These are phyloP conservation scores for Aquilaria malaccensis DNA, from an alignment of 345 rosid species.

Conservation along the genomic window DNA sequence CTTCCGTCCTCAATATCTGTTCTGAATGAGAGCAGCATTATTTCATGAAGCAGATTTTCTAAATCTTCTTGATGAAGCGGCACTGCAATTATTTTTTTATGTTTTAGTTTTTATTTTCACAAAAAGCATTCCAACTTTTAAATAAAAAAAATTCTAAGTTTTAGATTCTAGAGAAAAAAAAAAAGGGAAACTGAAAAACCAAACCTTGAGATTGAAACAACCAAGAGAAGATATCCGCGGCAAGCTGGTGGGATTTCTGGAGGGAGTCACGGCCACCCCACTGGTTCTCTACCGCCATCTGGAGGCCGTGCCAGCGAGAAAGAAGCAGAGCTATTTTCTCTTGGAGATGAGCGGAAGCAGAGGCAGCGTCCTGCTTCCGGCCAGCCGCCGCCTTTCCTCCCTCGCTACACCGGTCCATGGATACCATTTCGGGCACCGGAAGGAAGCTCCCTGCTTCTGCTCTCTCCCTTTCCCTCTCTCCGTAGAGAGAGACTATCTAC, in stretches of 20 bases:
- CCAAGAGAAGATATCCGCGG: conserved; percentile 38
- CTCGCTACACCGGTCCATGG: conserved; percentile 6
- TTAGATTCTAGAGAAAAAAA: too few relatives aligned
- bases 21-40: conserved; percentile 63
- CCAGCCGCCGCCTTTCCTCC: background rate
- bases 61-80: conserved; percentile 49
- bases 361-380: conserved; percentile 18
- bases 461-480: background rate
- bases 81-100: conserved; percentile 16
- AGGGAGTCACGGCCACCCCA: conserved; percentile 81
- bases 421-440: conserved; percentile 11
- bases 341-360: conserved; percentile 17
- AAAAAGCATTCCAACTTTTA: background rate
- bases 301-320: conserved; percentile 69
- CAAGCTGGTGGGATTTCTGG: conserved; percentile 39
- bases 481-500: too few relatives aligned
- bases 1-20: conserved; percentile 91
- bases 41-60: conserved; percentile 68
- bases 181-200: background rate
- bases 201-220: conserved; percentile 47
- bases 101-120: background rate
- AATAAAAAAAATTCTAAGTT: background rate
- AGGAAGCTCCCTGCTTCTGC: background rate
- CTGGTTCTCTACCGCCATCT: conserved; percentile 63
- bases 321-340: conserved; percentile 41